phyloP scores from a whole-genome alignment of 768 basidiomycete genomes.

The Ramaria sp. region DNA sequence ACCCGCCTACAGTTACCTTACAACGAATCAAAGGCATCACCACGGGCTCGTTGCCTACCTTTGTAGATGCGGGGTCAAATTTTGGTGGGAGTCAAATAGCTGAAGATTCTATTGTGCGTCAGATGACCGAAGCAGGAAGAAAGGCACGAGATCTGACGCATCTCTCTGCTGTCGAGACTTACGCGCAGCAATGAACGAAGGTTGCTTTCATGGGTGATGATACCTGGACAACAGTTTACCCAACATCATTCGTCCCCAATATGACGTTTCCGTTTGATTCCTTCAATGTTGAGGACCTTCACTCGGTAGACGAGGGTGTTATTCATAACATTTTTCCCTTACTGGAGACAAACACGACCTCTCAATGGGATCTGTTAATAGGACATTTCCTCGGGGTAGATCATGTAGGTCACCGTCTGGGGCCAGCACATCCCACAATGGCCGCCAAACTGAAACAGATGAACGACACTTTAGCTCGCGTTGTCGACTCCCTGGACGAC shows the following conservation, averaged over 20 bases:
- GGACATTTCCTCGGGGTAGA: constrained; percentile 95
- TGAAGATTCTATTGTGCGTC: constrained; percentile 83
- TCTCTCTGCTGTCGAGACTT: constrained; percentile 9
- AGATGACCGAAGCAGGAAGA: constrained; percentile 48
- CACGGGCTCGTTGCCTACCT: constrained; percentile 91
- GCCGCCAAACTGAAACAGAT: constrained; percentile 77
- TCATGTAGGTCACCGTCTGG: constrained; percentile 91
- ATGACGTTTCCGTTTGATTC: constrained; percentile 85
- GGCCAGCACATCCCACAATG: constrained; percentile 84
- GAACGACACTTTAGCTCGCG: constrained; percentile 62
- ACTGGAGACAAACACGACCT: constrained; percentile 33
- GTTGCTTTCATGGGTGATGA: constrained; percentile 93
- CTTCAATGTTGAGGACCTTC: constrained; percentile 97
- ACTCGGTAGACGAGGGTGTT: constrained; percentile 91
- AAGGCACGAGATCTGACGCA: constrained; percentile 30
- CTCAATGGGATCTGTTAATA: constrained; percentile 76
- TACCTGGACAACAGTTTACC: constrained; percentile 91
- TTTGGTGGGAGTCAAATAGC: constrained; percentile 79
- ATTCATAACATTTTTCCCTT: constrained; percentile 75
- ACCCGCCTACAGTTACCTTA: constrained; percentile 91
- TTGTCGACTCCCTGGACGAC: constrained; percentile 68
- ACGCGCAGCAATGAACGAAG: constrained; percentile 29
- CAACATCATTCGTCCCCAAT: constrained; percentile 56
- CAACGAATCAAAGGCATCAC: constrained; percentile 93
- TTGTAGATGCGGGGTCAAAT: constrained; percentile 87